Conservation (phyloP, 2,329 filamentous ascomycete species). For the Tolypocladium pustulatum region DNA sequence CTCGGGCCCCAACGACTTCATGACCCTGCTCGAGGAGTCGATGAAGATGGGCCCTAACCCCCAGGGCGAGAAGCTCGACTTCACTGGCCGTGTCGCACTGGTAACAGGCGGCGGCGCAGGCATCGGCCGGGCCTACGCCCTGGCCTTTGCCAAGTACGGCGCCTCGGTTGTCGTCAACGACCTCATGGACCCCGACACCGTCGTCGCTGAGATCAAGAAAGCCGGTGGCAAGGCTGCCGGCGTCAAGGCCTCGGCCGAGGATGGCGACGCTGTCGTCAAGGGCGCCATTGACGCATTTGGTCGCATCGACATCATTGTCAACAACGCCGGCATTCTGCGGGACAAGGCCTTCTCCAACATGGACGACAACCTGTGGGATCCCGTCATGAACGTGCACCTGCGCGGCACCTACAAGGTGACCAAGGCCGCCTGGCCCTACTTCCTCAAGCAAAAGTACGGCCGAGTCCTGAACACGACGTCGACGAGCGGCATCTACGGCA, state of each 20-base stretch:
- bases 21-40: conserved; percentile 74
- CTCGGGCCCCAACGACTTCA: conserved; percentile 75
- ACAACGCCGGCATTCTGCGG: conserved; percentile 95
- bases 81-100: conserved; percentile 75
- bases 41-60: conserved; percentile 66
- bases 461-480: conserved; percentile 95
- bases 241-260: conserved; percentile 87
- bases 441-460: conserved; percentile 98
- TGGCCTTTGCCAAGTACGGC: conserved; percentile 77
- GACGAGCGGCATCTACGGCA: conserved; percentile 95
- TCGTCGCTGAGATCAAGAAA: conserved; percentile 88
- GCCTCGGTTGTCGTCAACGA: conserved; percentile 91
- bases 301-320: conserved; percentile 88
- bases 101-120: conserved; percentile 83
- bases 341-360: conserved; percentile 98
- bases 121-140: conserved; percentile 81
- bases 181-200: conserved; percentile 79
- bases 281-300: conserved; percentile 87
- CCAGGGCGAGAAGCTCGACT: conserved; percentile 63
- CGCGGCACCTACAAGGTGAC: conserved; percentile 93
- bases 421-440: conserved; percentile 95
- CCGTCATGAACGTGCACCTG: conserved; percentile 85
- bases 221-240: conserved; percentile 81
- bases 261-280: conserved; percentile 86
- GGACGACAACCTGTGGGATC: conserved; percentile 88